Conservation (phyloP, 2,329 filamentous ascomycete species). For the Pestalotiopsis sp. region DNA sequence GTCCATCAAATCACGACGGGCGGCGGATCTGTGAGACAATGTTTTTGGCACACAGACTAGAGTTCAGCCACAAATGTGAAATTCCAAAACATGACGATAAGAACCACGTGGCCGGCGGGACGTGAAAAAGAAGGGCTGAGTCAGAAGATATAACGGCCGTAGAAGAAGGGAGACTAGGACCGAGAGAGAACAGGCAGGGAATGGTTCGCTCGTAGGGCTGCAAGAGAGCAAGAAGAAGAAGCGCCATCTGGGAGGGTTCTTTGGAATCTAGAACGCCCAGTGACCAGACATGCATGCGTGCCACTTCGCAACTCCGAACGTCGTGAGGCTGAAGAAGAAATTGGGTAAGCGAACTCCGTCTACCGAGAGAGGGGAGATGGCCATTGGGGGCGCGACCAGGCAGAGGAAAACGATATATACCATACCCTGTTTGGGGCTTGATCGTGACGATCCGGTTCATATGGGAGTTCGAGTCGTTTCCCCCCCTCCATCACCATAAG, state of each 20-base stretch:
- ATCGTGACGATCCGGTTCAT: background rate
- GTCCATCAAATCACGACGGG: too few relatives aligned
- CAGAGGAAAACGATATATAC: background rate
- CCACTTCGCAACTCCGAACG: background rate
- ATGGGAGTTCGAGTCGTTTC: background rate
- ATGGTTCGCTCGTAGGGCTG: background rate
- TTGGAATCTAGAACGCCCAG: background rate
- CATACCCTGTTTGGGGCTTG: background rate
- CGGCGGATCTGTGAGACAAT: too few relatives aligned
- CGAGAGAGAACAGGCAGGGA: background rate
- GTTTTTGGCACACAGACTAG: too few relatives aligned
- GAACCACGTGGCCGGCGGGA: background rate
- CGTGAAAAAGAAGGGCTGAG: background rate
- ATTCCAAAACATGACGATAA: background rate
- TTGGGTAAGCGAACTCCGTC: background rate
- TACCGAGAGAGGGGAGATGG: background rate
- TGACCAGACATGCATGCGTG: background rate
- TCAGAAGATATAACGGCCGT: background rate
- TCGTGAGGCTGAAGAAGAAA: background rate
- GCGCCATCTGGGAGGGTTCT: background rate
- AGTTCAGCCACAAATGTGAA: too few relatives aligned
- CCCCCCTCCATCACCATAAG: background rate
- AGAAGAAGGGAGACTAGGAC: background rate
- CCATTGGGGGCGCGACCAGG: too few relatives aligned
- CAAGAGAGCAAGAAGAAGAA: background rate